These are phyloP conservation scores for Trichoderma pleuroti DNA, from an alignment of 2,329 filamentous ascomycete genomes.

Conservation along the genomic window DNA sequence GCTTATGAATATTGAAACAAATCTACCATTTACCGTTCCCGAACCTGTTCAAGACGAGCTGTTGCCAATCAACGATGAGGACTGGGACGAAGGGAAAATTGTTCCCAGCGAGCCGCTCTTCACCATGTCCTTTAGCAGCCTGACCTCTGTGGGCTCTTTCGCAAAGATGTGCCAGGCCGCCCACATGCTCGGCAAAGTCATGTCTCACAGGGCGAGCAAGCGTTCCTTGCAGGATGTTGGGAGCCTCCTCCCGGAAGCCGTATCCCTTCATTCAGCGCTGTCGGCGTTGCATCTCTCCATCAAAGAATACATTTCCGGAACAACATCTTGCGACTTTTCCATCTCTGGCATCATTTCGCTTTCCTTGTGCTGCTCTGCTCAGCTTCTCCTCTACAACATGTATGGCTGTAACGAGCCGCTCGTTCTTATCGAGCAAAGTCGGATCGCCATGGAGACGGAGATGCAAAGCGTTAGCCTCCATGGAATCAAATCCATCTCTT, in stretches of 20 bases:
- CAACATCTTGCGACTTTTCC: neutral
- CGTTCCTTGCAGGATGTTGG: neutral
- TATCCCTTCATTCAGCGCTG: neutral
- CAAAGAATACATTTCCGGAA: neutral
- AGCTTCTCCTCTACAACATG: constrained; percentile 3
- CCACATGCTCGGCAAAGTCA: constrained; percentile 6
- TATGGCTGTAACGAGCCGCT: constrained; percentile 6
- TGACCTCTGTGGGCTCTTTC: constrained; percentile 3
- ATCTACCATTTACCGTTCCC: neutral
- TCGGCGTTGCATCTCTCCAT: constrained; percentile 1
- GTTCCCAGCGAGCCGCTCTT: constrained; percentile 10
- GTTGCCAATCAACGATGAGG: constrained; percentile 3
- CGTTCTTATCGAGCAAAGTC: neutral
- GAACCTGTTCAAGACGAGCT: constrained; percentile 5
- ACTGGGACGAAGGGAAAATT: constrained; percentile 8
- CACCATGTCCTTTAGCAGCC: constrained; percentile 4
- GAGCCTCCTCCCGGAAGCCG: constrained; percentile 3
- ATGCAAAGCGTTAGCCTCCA: constrained; percentile 1
- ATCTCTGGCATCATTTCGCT: neutral
- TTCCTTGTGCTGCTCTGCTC: neutral
- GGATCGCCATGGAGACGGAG: constrained; percentile 13
- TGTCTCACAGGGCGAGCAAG: neutral
- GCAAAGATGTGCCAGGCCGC: constrained; percentile 11
- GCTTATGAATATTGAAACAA: constrained; percentile 13
- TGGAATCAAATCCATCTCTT: constrained; percentile 4